A percentile compares a stretch with the other conserved stretches of the same genome.
These are phyloP conservation scores for Endocarpon pusillum DNA, from an alignment of 495 filamentous ascomycete genomes.

Conservation along the genomic window DNA sequence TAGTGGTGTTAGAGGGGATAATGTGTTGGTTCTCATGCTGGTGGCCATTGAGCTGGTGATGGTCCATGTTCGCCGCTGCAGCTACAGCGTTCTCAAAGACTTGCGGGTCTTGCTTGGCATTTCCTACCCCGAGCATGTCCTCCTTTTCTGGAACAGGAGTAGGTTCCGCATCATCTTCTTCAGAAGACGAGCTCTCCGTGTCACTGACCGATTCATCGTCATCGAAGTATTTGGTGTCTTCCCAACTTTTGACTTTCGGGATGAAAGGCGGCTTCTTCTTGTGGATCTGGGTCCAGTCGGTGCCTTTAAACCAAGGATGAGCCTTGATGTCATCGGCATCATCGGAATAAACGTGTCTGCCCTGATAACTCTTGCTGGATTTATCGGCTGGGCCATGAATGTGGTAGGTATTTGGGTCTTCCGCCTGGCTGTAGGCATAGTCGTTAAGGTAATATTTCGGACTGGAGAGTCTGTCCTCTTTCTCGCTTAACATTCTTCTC, in stretches of 20 bases:
- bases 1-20: too few relatives aligned
- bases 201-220: conserved; percentile 53
- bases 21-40: too few relatives aligned
- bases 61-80: too few relatives aligned
- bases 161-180: too few relatives aligned
- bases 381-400: conserved; percentile 9
- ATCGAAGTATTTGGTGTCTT: conserved; percentile 84
- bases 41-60: too few relatives aligned
- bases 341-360: conserved; percentile 54
- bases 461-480: conserved; percentile 56
- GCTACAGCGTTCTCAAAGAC: too few relatives aligned
- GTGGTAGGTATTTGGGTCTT: conserved; percentile 1
- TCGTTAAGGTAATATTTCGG: conserved; percentile 53
- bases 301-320: conserved; percentile 54
- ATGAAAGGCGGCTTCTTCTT: conserved; percentile 55
- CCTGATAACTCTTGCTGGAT: conserved; percentile 18
- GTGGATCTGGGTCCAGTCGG: conserved; percentile 54
- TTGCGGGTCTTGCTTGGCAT: too few relatives aligned
- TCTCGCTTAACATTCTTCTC: conserved; percentile 55
- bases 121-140: too few relatives aligned
- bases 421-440: conserved; percentile 4
- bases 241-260: conserved; percentile 47
- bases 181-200: conserved; percentile 12
- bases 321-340: conserved; percentile 65
- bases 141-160: too few relatives aligned